These are phyloP conservation scores for Reticulascus tulasneorum DNA, from an alignment of 2,329 filamentous ascomycete genomes.

Conservation along the genomic window DNA sequence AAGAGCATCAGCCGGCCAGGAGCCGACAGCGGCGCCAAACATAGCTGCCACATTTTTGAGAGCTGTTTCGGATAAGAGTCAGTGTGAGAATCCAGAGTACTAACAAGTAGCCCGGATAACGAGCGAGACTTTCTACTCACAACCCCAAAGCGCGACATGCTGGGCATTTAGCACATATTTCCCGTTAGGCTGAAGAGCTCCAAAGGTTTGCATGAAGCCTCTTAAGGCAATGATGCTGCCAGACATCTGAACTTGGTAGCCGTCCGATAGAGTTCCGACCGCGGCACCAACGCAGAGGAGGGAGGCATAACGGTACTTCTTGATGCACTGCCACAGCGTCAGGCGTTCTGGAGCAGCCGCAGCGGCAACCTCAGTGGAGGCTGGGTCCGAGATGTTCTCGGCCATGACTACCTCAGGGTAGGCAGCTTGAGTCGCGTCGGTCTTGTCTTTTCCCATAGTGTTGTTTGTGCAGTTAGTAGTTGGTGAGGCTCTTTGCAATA, in stretches of 20 bases:
- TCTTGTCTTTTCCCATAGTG: no score
- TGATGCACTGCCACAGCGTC: background rate
- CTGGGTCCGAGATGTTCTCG: no score
- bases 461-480: no score
- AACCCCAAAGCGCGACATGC: background rate
- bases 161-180: background rate
- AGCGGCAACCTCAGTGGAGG: no score
- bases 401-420: no score
- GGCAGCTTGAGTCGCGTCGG: no score
- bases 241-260: slow-evolving; percentile 1
- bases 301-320: background rate
- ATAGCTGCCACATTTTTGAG: background rate
- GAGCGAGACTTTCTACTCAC: background rate
- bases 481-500: no score
- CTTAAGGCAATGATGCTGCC: background rate
- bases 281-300: background rate
- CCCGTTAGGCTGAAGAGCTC: background rate
- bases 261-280: background rate
- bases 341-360: no score
- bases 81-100: background rate
- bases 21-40: background rate
- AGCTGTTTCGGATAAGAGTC: background rate
- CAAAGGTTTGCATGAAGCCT: background rate
- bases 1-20: background rate
- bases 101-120: no score